These are phyloP conservation scores for Ophiostoma piceae DNA, from an alignment of 2,329 filamentous ascomycete genomes.

Conservation along the genomic window DNA sequence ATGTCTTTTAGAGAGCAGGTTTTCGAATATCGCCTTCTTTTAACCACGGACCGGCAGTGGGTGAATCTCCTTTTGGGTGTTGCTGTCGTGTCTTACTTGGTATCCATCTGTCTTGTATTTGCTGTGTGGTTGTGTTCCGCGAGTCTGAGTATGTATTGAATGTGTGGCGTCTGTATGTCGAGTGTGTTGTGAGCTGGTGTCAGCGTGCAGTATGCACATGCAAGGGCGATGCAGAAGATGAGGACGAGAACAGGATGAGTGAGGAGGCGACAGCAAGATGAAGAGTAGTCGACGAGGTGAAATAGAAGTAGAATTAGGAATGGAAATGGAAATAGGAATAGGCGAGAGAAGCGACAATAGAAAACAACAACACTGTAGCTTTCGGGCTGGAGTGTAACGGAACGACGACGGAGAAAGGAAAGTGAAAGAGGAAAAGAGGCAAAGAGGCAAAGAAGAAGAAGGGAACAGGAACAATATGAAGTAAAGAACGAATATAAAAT, in stretches of 20 bases:
- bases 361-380: background rate
- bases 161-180: background rate
- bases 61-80: background rate
- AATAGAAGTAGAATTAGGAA: too few relatives aligned
- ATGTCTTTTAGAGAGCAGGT: background rate
- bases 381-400: background rate
- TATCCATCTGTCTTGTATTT: background rate
- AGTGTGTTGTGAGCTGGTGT: background rate
- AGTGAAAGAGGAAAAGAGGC: background rate
- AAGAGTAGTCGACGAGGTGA: background rate
- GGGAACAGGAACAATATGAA: background rate
- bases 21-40: background rate
- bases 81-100: slow-evolving; percentile 2
- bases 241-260: background rate
- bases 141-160: background rate
- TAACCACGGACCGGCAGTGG: background rate
- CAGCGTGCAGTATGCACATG: slow-evolving; percentile 11
- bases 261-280: background rate
- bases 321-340: background rate
- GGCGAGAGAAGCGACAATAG: background rate
- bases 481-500: background rate
- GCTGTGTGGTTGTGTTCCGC: background rate
- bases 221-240: slow-evolving; percentile 9
- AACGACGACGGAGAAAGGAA: background rate
- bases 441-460: background rate